phyloP scores from a whole-genome alignment of 2,329 filamentous ascomycete genomes.

The Diaporthe longicolla region DNA sequence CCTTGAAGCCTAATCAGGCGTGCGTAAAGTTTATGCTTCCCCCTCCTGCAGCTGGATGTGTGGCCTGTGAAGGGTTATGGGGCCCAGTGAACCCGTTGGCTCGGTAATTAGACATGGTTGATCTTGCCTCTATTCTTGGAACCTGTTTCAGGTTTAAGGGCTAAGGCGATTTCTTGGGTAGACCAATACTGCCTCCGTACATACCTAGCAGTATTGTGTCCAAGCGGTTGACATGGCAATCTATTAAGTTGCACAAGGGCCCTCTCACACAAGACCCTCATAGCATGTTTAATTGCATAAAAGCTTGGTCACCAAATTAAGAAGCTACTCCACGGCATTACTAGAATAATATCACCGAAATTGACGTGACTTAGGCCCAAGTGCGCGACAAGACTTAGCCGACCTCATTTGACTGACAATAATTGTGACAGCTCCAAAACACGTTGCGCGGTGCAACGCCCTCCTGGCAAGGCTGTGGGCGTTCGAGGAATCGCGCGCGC shows the following conservation, averaged over 20 bases:
- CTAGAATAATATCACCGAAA: constrained; percentile 4
- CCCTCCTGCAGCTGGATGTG: constrained; percentile 12
- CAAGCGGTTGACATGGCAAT: background rate
- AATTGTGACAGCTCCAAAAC: constrained; percentile 28
- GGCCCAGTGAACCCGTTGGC: constrained; percentile 20
- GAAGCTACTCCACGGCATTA: constrained; percentile 1
- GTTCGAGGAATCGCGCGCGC: constrained; percentile 30
- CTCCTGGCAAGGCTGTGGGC: constrained; percentile 6
- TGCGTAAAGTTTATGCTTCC: background rate
- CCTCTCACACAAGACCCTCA: background rate
- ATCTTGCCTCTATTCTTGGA: constrained; percentile 23
- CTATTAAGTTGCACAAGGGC: background rate
- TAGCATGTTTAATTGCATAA: constrained; percentile 19
- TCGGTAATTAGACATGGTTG: constrained; percentile 22
- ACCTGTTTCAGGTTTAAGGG: constrained; percentile 19
- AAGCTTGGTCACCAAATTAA: constrained; percentile 9
- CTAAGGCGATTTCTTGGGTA: background rate
- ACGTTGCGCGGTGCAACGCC: constrained; percentile 4
- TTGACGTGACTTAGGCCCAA: background rate
- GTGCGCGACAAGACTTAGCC: too few species aligned
- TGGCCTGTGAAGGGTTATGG: background rate
- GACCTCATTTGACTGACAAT: background rate
- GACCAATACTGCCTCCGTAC: background rate
- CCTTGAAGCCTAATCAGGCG: background rate
- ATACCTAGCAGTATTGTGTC: background rate